phyloP scores from a whole-genome alignment of 768 basidiomycete genomes.

The Amanita polypyramis region DNA sequence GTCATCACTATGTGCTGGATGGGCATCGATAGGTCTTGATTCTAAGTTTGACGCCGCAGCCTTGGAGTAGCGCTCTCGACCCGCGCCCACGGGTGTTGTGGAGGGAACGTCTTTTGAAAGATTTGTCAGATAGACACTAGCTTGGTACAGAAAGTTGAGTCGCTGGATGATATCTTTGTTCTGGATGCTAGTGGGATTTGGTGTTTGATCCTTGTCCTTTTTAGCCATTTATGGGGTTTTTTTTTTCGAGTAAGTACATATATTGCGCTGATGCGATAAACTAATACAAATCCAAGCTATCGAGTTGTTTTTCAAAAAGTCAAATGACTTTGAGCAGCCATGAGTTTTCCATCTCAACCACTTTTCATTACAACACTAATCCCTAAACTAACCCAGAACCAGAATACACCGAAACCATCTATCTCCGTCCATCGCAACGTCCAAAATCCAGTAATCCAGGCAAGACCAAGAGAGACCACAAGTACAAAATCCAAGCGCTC shows the following conservation, averaged over 20 bases:
- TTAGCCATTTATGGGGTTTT: conserved; percentile 44
- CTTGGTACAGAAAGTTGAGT: conserved; percentile 80
- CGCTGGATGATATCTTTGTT: conserved; percentile 76
- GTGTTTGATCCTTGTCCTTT: conserved; percentile 46
- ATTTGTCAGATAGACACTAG: conserved; percentile 49
- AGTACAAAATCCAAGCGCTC: conserved; percentile 6
- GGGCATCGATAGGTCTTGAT: neutral
- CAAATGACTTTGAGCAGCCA: neutral
- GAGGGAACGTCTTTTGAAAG: conserved; percentile 8
- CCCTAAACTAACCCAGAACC: neutral
- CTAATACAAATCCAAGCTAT: no score
- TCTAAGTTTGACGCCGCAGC: neutral
- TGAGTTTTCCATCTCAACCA: neutral
- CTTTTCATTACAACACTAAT: neutral
- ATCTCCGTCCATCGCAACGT: neutral
- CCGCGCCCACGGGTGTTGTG: no score
- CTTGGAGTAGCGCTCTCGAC: no score
- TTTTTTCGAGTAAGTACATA: neutral
- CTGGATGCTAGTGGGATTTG: conserved; percentile 44
- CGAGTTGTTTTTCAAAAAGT: no score
- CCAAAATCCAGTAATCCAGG: neutral
- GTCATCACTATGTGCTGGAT: neutral
- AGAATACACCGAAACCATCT: neutral
- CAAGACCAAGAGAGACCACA: conserved; percentile 3
- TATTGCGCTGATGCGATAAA: no score